A percentile compares a stretch with the other conserved stretches of the same genome.
These are phyloP conservation scores for Tricholoma flavovirens DNA, from an alignment of 768 basidiomycete genomes.

Conservation along the genomic window DNA sequence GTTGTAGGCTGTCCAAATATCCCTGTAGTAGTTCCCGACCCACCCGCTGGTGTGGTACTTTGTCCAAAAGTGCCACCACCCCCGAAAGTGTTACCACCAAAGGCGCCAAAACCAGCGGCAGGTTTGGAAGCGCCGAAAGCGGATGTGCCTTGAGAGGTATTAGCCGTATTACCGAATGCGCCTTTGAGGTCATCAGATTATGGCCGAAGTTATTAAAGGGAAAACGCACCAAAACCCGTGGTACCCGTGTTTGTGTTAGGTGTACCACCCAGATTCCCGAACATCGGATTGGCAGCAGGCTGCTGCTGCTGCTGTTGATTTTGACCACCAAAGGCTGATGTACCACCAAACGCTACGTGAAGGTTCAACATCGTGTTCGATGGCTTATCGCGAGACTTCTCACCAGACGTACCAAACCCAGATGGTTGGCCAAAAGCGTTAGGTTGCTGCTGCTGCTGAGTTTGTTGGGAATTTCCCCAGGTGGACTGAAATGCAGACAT, in stretches of 20 bases:
- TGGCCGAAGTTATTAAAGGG: slow-evolving; percentile 10
- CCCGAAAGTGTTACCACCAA: slow-evolving; percentile 51
- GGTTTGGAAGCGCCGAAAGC: slow-evolving; percentile 69
- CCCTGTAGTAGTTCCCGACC: slow-evolving; percentile 36
- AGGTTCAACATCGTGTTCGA: slow-evolving; percentile 15
- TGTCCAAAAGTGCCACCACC: slow-evolving; percentile 44
- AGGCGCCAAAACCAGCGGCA: slow-evolving; percentile 69
- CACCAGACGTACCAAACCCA: slow-evolving; percentile 55
- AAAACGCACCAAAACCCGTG: slow-evolving; percentile 39
- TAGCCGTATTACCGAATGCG: slow-evolving; percentile 37
- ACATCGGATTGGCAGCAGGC: slow-evolving; percentile 64
- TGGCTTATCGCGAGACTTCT: slow-evolving; percentile 23
- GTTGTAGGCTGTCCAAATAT: slow-evolving; percentile 52
- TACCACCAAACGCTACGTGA: slow-evolving; percentile 46
- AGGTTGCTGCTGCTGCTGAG: slow-evolving; percentile 50
- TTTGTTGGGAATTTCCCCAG: slow-evolving; percentile 65
- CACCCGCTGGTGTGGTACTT: slow-evolving; percentile 24
- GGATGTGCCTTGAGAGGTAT: slow-evolving; percentile 32
- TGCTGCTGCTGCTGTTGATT: slow-evolving; percentile 44
- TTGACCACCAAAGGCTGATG: slow-evolving; percentile 59
- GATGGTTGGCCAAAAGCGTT: slow-evolving; percentile 67
- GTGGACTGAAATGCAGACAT: slow-evolving; percentile 34
- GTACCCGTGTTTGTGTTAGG: slow-evolving; percentile 24
- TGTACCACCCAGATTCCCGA: slow-evolving; percentile 50
- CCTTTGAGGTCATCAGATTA: slow-evolving; percentile 27